A percentile compares a stretch with the other conserved stretches of the same genome.
phyloP scores from a whole-genome alignment of 2,329 filamentous ascomycete genomes.

The Aspergillus latus region DNA sequence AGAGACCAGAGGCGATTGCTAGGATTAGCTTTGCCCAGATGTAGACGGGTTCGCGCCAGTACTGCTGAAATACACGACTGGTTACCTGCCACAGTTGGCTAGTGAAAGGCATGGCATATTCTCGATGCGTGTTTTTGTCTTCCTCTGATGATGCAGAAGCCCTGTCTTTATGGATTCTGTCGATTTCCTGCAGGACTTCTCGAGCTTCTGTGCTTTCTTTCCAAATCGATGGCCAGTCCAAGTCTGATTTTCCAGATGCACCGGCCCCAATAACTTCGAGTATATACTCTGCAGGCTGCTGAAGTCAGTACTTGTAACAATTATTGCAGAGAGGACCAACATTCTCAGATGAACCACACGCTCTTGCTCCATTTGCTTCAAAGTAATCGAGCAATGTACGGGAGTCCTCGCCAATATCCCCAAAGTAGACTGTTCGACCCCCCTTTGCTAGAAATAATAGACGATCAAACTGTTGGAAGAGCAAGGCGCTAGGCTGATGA shows the following conservation, averaged over 20 bases:
- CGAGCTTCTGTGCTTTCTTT: constrained; percentile 57
- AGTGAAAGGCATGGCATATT: constrained; percentile 74
- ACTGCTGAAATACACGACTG: constrained; percentile 78
- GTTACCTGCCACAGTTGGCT: constrained; percentile 67
- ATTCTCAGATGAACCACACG: constrained; percentile 63
- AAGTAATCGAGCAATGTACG: constrained; percentile 62
- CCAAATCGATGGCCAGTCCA: constrained; percentile 66
- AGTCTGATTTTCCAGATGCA: constrained; percentile 64
- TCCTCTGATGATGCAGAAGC: constrained; percentile 35
- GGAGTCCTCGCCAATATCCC: constrained; percentile 61
- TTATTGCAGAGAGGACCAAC: constrained; percentile 19
- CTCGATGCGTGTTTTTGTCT: constrained; percentile 57
- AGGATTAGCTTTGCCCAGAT: constrained; percentile 78
- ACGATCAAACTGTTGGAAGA: constrained; percentile 78
- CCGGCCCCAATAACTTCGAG: constrained; percentile 58
- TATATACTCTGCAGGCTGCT: constrained; percentile 69
- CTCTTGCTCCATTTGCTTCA: constrained; percentile 58
- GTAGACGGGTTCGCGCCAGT: constrained; percentile 84
- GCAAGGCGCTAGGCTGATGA: constrained; percentile 64
- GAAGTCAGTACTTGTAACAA: constrained; percentile 15
- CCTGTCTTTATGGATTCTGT: constrained; percentile 54
- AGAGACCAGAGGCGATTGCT: constrained; percentile 63
- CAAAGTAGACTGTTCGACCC: constrained; percentile 67
- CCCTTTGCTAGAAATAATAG: constrained; percentile 63
- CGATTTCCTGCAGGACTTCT: constrained; percentile 58